Conservation (phyloP, 805 yeast species). For the Candida wancherniae region DNA sequence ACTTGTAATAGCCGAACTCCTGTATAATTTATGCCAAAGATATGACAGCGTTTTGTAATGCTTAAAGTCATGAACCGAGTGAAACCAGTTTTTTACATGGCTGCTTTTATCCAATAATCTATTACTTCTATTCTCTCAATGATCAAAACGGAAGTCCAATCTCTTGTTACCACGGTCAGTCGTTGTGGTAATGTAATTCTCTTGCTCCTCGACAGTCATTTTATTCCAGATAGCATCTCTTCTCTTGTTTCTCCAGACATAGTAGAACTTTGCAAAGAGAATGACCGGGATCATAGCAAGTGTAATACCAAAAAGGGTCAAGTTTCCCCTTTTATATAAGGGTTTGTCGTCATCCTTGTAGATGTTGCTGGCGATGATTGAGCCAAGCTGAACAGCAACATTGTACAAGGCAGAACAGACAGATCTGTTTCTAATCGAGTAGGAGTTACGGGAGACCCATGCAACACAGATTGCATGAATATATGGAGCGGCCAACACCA, state of each 20-base stretch:
- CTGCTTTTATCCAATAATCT: background rate
- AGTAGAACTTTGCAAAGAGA: conserved; percentile 32
- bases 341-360: conserved; percentile 58
- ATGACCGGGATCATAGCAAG: conserved; percentile 19
- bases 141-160: conserved; percentile 43
- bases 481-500: conserved; percentile 42
- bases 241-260: conserved; percentile 36
- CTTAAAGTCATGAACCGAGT: too few relatives aligned
- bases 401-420: conserved; percentile 63
- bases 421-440: conserved; percentile 59
- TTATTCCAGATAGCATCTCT: conserved; percentile 49
- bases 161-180: conserved; percentile 55
- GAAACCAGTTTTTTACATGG: background rate
- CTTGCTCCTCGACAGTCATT: conserved; percentile 46
- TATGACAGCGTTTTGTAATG: too few relatives aligned
- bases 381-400: conserved; percentile 57
- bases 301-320: conserved; percentile 28
- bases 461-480: conserved; percentile 53
- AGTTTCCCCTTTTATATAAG: conserved; percentile 54
- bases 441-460: conserved; percentile 60
- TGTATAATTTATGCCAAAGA: too few relatives aligned
- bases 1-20: too few relatives aligned
- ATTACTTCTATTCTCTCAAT: too few relatives aligned
- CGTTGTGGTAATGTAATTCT: conserved; percentile 41
- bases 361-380: conserved; percentile 50